Evolutionary conservation across 805 yeast species (phyloP), one percentile per base, ranked within the genome.

Genomic region (Starmerella asiatica): DNA sequence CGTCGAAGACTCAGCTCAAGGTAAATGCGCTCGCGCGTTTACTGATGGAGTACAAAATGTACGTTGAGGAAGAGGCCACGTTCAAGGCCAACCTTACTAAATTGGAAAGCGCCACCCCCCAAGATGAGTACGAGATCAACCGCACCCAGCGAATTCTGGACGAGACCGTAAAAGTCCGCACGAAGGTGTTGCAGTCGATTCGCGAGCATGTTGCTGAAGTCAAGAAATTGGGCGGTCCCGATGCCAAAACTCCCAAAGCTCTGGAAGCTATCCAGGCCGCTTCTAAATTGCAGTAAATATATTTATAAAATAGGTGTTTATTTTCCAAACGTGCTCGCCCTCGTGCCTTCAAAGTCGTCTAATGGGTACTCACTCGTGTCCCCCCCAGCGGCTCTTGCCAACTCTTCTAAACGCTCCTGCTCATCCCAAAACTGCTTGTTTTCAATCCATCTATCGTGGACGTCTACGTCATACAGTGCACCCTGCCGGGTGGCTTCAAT

Each of bases 371-470:
- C 75, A 16, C 59, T 60, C 29, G 77, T 80, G 84, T 86, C 79
- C 50, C 80, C 84, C 42, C 74, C 77, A 17, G 77, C 86, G 15
- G 49, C 58, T 2, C 49, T 46, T 15, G 42, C 38, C 4, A 51
- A 40, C 12, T 41, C 55, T 3, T 46, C 63, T 65, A 39, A 40
- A 3, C 32, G 47, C 45, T 73, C 79, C 36, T 67, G 65, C 36
- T 71, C 68, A 48, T 91, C 98, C 58, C 82, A 85, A 36, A 63
- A 64, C 21, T 71, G 79, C 56, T 86, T 91, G 48, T 76, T 68
- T 42, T 83, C 95, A 9, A 91, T 71, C 98, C 98, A 91, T 44
- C 99, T 68, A 49, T 91, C 98, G 50, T 91, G 98, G 4, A 84
- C 72, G 56, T 86, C 95, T 5, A 73, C 63, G 4, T 65, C 65